Base-by-base conservation (phyloP, 345 rosid genomes). In the Aquilaria yunnanensis region DNA sequence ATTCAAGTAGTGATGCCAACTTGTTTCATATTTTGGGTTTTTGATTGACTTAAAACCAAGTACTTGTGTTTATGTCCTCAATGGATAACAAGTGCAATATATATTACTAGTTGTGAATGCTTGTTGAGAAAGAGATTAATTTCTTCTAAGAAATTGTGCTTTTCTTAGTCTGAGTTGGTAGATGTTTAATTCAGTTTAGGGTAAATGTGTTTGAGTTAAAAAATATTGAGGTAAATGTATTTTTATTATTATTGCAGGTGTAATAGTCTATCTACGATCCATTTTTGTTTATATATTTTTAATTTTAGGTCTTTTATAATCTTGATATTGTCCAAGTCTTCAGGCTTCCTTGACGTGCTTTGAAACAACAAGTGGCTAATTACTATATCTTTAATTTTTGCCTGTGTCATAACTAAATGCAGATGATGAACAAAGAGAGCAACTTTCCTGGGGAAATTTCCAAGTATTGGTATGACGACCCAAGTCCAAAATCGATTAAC, bases 401-500 rank as follows among this genome's bases (percentile, higher is more conserved):
- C 12, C 46, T 47, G 46, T 16, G 23, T 62, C 16, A 68, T 16
- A 16, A 45, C 51, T 57, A 57, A 77, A 60, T 68, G 62, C 69
- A 86, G 96, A 93, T 43, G 94, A 93, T 78, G 83, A 78, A 78
- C 96, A 93, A 80, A 89, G 23, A 80, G 56, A 96, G 85, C 80
- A 82, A 85, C 67, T 95, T 93, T 57, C 80, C 90, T 32, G 88
- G 77, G 84, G 96, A 93, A 74, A 78, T 90, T 33, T 86, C 99
- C 10, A 94, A 90, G 82, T 16, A 16, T 16, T 16, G 23, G 23
- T 16, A 16, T 16, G 23, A 16, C 0, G 23, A 16, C 23, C 23
- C 23, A 16, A 16, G 23, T 16, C 23, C 23, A 16, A 0, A 16
- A 16, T 16, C 23, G 23, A 16, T 16, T 16, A 16, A 16, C 23